These are phyloP conservation scores for Harrya chromipes DNA, from an alignment of 768 basidiomycete species.

Conservation along the genomic window DNA sequence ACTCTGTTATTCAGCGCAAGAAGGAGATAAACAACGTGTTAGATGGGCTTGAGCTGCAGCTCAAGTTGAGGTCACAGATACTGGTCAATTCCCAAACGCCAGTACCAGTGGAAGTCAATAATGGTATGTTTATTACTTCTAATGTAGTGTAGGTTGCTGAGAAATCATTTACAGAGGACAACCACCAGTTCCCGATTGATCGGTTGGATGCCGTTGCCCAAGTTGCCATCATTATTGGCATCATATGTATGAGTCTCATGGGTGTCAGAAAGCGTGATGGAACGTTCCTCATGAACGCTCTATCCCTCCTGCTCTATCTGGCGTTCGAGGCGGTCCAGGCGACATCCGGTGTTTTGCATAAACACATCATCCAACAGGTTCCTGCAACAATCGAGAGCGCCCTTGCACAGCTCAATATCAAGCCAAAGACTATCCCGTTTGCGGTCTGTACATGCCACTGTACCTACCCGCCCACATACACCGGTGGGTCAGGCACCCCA, in stretches of 20 bases:
- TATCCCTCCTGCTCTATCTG: neutral
- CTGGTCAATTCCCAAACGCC: too few species aligned
- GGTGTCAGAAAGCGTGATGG: conserved; percentile 4
- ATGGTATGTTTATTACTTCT: too few species aligned
- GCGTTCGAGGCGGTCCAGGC: neutral
- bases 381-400: neutral
- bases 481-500: neutral
- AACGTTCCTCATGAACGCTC: conserved; percentile 19
- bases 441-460: conserved; percentile 1
- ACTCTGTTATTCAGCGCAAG: too few species aligned
- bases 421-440: neutral
- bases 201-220: conserved; percentile 3
- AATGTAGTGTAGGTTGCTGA: too few species aligned
- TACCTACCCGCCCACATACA: neutral
- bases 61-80: too few species aligned
- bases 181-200: neutral
- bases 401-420: neutral
- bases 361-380: conserved; percentile 3
- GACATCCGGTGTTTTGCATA: neutral
- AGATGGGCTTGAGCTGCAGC: too few species aligned
- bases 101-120: too few species aligned
- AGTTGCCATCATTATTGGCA: neutral
- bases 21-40: too few species aligned
- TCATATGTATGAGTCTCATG: conserved; percentile 11
- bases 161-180: neutral